Conservation (phyloP, 805 yeast genomes). For the Barnettozyma californica region DNA sequence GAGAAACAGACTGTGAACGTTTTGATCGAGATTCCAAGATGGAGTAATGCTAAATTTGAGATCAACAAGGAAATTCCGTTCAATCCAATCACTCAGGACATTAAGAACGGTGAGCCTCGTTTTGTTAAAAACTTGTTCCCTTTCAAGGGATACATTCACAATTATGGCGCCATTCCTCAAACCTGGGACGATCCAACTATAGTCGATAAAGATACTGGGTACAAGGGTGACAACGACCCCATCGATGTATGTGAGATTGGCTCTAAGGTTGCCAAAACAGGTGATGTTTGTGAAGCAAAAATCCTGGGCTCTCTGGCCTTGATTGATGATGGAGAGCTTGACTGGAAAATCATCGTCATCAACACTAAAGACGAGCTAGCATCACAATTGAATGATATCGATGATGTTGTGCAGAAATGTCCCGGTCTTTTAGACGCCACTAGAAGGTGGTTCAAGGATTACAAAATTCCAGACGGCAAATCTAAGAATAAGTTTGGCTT, state of each 20-base stretch:
- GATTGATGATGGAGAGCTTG: conserved; percentile 92
- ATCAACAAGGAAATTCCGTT: conserved; percentile 50
- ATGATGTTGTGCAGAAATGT: conserved; percentile 60
- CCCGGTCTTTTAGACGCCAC: conserved; percentile 71
- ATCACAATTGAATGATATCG: conserved; percentile 49
- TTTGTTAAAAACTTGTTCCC: conserved; percentile 79
- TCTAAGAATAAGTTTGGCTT: conserved; percentile 71
- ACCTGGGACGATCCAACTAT: conserved; percentile 96
- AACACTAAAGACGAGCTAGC: conserved; percentile 65
- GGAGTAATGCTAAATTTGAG: conserved; percentile 83
- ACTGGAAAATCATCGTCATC: conserved; percentile 84
- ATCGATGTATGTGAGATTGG: conserved; percentile 85
- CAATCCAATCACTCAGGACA: conserved; percentile 80
- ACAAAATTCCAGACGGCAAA: conserved; percentile 80
- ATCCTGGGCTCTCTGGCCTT: conserved; percentile 73
- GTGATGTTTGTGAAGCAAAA: conserved; percentile 62
- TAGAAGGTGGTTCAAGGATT: conserved; percentile 75
- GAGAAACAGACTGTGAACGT: conserved; percentile 45
- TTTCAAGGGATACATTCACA: conserved; percentile 77
- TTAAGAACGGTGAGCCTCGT: conserved; percentile 67
- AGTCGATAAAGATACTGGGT: conserved; percentile 34
- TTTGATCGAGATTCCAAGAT: conserved; percentile 74
- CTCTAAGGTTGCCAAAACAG: conserved; percentile 45
- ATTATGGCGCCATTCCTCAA: conserved; percentile 86
- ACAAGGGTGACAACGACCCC: conserved; percentile 90